Evolutionary conservation across 2,329 filamentous ascomycete species (phyloP), one percentile per base, ranked within the genome.

Genomic region (Colletotrichum navitas): DNA sequence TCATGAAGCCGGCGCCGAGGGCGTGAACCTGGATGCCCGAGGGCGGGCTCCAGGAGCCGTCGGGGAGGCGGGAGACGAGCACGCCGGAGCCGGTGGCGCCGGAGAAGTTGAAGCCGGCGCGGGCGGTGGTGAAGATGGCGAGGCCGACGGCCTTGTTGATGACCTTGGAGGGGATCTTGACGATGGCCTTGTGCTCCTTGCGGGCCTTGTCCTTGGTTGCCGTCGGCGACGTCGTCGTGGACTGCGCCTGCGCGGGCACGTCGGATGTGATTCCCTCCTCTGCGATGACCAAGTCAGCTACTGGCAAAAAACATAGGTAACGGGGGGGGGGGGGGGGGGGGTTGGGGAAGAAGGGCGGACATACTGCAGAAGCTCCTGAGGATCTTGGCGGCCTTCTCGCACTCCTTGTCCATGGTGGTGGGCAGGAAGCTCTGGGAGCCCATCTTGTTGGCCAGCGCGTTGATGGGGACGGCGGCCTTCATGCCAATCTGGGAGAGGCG

Each of bases 351-450:
- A 12, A 1, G 5, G 6, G 12, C 3, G 10, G 10, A 80, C 90
- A 77, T 85, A 93, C 91, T 96, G 85, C 94, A 97, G 81, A 98
- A 98, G 74, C 91, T 93, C 78, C 89, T 89, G 34, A 97, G 80
- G 59, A 97, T 97, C 16, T 93, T 86, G 43, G 94, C 94, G 0
- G 94, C 94, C 84, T 97, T 97, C 81, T 97, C 94, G 76, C 92
- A 93, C 83, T 97, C 95, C 80, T 94, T 94, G 79, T 97, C 94
- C 74, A 97, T 85, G 1, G 92, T 91, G 66, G 92, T 93, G 1
- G 94, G 94, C 88, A 95, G 92, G 81, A 97, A 97, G 29, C 93
- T 92, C 81, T 97, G 94, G 59, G 82, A 83, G n/a, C 94, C 94
- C 47, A 97, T 85, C 81, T 92, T 94, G 82, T 97, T 94, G 21